phyloP scores from a whole-genome alignment of 148 eudicot species.

The Rhododendron mucronatum region DNA sequence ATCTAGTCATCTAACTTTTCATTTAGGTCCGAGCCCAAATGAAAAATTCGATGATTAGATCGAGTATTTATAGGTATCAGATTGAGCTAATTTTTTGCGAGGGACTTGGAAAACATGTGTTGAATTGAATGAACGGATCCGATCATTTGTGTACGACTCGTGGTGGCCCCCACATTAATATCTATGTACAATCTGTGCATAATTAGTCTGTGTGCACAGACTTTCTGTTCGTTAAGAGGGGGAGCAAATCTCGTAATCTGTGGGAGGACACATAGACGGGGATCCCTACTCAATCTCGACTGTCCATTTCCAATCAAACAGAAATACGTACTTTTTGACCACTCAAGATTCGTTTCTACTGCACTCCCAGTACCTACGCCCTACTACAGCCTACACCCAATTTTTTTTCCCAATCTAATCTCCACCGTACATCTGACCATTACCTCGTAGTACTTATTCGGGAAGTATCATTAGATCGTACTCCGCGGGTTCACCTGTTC shows the following conservation, averaged over 20 bases:
- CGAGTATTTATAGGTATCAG: no score
- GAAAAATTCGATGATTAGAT: no score
- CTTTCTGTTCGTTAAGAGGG: not conserved
- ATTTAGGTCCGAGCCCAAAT: no score
- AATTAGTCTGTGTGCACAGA: no score
- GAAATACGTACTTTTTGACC: not conserved
- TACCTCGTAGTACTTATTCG: not conserved
- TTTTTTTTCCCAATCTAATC: not conserved
- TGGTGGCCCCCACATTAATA: no score
- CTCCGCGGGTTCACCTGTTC: not conserved
- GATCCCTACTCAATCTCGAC: not conserved
- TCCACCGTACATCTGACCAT: not conserved
- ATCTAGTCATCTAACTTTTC: no score
- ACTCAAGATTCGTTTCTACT: not conserved
- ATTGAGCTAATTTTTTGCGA: no score
- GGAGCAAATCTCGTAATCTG: conserved; percentile 1
- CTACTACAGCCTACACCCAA: not conserved
- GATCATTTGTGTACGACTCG: no score
- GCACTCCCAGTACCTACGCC: not conserved
- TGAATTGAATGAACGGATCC: no score
- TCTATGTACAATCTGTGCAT: no score
- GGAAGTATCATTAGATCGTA: not conserved
- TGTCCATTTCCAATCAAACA: not conserved
- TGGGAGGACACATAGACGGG: not conserved
- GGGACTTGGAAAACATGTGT: no score